Percentiles rank a stretch among this genome's conserved stretches.
Conservation (phyloP, 169 alveolate species). For the Haemoproteus tartakovskyi region DNA sequence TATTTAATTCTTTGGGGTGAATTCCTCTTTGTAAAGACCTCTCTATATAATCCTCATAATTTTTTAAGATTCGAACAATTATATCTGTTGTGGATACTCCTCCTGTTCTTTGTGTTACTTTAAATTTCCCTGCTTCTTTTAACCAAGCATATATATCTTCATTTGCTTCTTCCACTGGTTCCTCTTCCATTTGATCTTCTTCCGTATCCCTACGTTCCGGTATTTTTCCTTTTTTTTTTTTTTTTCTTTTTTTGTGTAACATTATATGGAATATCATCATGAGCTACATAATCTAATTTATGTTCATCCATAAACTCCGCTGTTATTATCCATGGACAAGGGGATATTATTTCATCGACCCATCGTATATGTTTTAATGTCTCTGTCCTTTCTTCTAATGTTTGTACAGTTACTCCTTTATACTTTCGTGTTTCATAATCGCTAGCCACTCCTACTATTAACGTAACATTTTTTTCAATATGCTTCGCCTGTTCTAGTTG, state of each 20-base stretch:
- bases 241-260: constrained; percentile 73
- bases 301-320: constrained; percentile 88
- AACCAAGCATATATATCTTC: constrained; percentile 91
- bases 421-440: constrained; percentile 92
- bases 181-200: constrained; percentile 56
- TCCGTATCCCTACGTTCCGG: too few species aligned
- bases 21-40: constrained; percentile 92
- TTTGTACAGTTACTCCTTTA: constrained; percentile 94
- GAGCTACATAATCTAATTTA: constrained; percentile 92
- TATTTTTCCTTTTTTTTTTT: constrained; percentile 66
- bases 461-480: constrained; percentile 87
- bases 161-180: constrained; percentile 72
- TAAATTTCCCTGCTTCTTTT: constrained; percentile 88
- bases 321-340: constrained; percentile 95
- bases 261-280: constrained; percentile 93
- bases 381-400: constrained; percentile 91
- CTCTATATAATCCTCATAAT: constrained; percentile 93
- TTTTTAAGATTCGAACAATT: constrained; percentile 90
- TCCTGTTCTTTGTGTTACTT: constrained; percentile 91
- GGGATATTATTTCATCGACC: constrained; percentile 97
- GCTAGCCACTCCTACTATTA: constrained; percentile 95
- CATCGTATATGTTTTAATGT: constrained; percentile 92
- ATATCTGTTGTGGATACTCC: constrained; percentile 97
- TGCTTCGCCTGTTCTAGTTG: constrained; percentile 96
- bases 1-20: constrained; percentile 89